Evolutionary conservation across 2,329 filamentous ascomycete species (phyloP).

Genomic region (Diplodia corticola): DNA sequence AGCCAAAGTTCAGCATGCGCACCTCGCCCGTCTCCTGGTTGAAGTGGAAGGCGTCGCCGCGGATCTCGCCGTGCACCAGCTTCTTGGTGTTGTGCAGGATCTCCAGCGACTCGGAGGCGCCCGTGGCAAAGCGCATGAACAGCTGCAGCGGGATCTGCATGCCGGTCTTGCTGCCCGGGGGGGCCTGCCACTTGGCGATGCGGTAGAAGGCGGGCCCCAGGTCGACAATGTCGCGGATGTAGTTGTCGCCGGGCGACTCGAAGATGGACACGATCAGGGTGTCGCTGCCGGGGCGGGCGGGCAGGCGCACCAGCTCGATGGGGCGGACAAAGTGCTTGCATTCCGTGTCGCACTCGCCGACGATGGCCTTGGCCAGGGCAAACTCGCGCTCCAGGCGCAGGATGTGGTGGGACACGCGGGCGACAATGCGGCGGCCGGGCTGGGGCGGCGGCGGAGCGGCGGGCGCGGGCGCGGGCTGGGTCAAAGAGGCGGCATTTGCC

Average conservation of each 20-base stretch:
- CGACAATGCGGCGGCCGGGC: slow-evolving; percentile 63
- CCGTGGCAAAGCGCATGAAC: slow-evolving; percentile 90
- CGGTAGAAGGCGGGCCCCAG: slow-evolving; percentile 65
- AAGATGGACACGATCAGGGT: slow-evolving; percentile 81
- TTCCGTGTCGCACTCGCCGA: slow-evolving; percentile 68
- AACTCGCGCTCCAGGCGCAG: slow-evolving; percentile 85
- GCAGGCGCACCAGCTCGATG: slow-evolving; percentile 74
- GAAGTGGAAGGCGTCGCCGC: slow-evolving; percentile 89
- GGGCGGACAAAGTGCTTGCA: slow-evolving; percentile 77
- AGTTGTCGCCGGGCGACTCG: slow-evolving; percentile 73
- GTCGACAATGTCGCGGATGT: slow-evolving; percentile 68
- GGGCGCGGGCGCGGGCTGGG: slow-evolving; percentile 42
- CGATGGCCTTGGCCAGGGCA: slow-evolving; percentile 74
- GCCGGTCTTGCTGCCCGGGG: slow-evolving; percentile 31
- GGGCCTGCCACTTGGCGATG: slow-evolving; percentile 8
- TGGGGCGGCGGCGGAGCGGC: slow-evolving; percentile 32
- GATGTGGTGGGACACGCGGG: slow-evolving; percentile 78
- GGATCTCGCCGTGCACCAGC: slow-evolving; percentile 85
- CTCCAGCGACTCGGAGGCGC: slow-evolving; percentile 81
- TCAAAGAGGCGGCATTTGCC: slow-evolving; percentile 35
- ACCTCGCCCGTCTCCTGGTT: slow-evolving; percentile 69
- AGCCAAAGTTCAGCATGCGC: slow-evolving; percentile 81
- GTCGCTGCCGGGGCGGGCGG: slow-evolving; percentile 67
- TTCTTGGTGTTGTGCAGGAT: slow-evolving; percentile 87
- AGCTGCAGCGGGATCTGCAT: slow-evolving; percentile 68